Percentiles rank a stretch among this genome's conserved stretches.
phyloP scores from a whole-genome alignment of 768 basidiomycete species.

The Tulasnella sp. region DNA sequence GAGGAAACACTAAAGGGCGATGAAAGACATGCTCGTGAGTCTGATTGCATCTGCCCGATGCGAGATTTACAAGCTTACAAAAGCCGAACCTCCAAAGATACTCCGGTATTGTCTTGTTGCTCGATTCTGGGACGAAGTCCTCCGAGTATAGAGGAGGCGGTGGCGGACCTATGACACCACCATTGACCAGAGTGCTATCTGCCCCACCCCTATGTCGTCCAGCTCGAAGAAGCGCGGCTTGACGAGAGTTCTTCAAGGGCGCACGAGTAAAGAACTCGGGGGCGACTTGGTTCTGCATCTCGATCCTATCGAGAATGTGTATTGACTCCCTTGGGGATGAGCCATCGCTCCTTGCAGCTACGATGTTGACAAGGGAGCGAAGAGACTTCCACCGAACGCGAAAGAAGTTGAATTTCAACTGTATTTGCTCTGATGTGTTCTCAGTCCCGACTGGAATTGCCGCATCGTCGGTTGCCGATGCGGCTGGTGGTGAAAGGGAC shows the following conservation, averaged over 20 bases:
- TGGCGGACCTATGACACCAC: background rate
- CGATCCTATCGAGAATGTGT: background rate
- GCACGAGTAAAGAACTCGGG: background rate
- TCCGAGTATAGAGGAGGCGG: background rate
- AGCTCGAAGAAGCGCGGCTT: background rate
- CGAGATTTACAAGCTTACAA: background rate
- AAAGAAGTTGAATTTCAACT: background rate
- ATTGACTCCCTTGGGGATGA: background rate
- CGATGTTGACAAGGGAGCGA: background rate
- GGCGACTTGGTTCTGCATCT: background rate
- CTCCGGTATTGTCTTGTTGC: background rate
- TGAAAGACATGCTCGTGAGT: background rate
- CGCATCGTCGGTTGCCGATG: no score
- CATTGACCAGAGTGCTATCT: background rate
- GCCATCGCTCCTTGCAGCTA: no score
- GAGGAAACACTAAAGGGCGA: background rate
- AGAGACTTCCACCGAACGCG: background rate
- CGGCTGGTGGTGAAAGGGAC: no score
- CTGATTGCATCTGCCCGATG: background rate
- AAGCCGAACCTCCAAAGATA: background rate
- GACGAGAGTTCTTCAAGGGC: background rate
- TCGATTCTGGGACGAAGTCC: background rate
- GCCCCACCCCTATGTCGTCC: background rate
- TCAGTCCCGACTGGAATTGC: background rate
- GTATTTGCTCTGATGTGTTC: background rate